Evolutionary conservation across 2,329 filamentous ascomycete species (phyloP), one percentile per base, ranked within the genome.

Genomic region (Colletotrichum noveboracense): DNA sequence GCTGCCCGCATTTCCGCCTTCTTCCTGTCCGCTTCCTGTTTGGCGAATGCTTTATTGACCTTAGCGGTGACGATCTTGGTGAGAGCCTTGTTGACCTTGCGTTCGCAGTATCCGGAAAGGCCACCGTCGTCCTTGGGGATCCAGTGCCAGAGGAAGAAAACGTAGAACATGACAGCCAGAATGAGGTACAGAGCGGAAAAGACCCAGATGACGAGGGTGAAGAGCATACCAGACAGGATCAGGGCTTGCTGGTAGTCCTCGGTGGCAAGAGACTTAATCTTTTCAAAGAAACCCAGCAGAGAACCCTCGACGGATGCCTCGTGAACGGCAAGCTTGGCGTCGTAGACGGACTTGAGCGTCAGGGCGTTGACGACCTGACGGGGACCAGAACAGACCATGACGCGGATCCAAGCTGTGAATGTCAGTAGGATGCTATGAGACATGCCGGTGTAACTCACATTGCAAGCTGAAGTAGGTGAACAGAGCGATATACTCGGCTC

Each of bases 111-210:
- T 30, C 93, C 93, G 7, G 92, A 92, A 34, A 99, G 89, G 9
- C 94, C 93, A 7, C 95, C 95, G 81, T 98, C 96, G 13, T 92
- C 88, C 43, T 91, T 90, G 2, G 96, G 96, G 76, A 99, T 96
- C 85, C 96, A 97, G 84, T 97, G 94, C 91, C 94, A 98, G 7
- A 99, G 89, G 84, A 98, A 99, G 80, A 95, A 91, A 48, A 98
- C 84, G 85, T 98, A 98, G 76, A 98, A 92, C 2, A 97, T 80
- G 26, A 93, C 87, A 0, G 95, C 95, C 12, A 94, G 82, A n/a
- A 96, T 86, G 66, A 98, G 88, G 58, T 91, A 93, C 3, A 98
- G 82, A 7, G 94, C 91, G 1, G 94, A 94, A 79, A 98, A 93
- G 16, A 96, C 89, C 96, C 96, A 98, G 79, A 98, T 92, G 70